Evolutionary conservation across 2,329 filamentous ascomycete species (phyloP), one percentile per base, ranked within the genome.

Genomic region (Colletotrichum kahawae): DNA sequence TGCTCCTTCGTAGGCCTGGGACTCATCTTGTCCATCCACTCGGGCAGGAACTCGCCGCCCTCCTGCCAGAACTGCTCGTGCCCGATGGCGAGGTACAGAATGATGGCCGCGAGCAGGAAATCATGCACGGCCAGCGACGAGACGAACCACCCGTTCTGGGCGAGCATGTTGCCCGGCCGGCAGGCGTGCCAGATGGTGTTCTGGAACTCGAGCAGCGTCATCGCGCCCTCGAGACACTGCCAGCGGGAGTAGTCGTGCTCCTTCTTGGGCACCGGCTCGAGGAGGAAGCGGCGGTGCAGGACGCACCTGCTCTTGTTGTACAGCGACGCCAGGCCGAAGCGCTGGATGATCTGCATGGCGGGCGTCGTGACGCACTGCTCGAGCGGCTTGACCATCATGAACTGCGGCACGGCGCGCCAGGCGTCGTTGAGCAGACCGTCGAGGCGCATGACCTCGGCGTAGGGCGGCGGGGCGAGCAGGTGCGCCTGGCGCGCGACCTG

Each of bases 61-160:
- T 77, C 79, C 9, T 87, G 85, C 43, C 80, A 79, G 74, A 87
- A 87, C 51, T 80, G 80, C 24, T 85, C 83, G 78, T 85, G 87
- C 76, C 87, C 86, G 29, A 88, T 79, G 21, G 88, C 82, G 21
- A 93, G 82, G 76, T 90, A 92, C 5, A 93, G 79, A 16, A 93
- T 87, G 87, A 92, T 91, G 70, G 89, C 88, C 0, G 91, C 91
- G 4, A 93, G 85, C 67, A 93, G 82, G 66, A 91, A 93, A 79
- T 93, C 91, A 66, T 92, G 90, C 67, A 90, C 87, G 13, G 88
- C 87, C 5, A 93, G 82, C 1, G 89, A 89, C 4, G 88, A 89
- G 24, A 92, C 80, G 77, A 92, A 92, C 88, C 90, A 92, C 7
- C 87, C 86, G 48, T 89, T 86, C 34, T 85, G 83, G 75, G 85